These are phyloP conservation scores for Cryphonectria japonica DNA, from an alignment of 2,329 filamentous ascomycete species.

Conservation along the genomic window DNA sequence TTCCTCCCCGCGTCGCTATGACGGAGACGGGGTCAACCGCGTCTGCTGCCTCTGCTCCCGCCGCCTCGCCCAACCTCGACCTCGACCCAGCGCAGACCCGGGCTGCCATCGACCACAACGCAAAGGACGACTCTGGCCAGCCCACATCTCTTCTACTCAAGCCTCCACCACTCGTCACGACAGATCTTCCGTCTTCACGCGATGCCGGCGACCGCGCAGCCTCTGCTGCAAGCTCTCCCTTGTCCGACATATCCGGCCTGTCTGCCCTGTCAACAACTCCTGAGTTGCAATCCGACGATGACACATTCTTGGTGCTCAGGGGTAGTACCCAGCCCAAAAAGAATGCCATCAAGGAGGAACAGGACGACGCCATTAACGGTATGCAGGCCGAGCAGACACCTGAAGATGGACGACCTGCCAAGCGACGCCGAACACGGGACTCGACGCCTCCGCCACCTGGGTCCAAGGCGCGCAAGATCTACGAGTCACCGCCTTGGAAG, in stretches of 20 bases:
- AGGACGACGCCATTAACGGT: conserved; percentile 24
- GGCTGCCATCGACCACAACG: conserved; percentile 3
- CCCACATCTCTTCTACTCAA: conserved; percentile 12
- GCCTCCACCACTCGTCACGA: conserved; percentile 20
- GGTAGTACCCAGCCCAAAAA: conserved; percentile 33
- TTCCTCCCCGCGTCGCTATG: conserved; percentile 53
- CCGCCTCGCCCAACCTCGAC: conserved; percentile 2
- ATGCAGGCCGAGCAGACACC: conserved; percentile 32
- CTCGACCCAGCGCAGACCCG: conserved; percentile 4
- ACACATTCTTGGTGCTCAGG: background rate
- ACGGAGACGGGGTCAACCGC: conserved; percentile 58
- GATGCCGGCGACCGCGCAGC: conserved; percentile 10
- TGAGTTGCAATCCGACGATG: conserved; percentile 17
- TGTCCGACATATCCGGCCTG: conserved; percentile 16
- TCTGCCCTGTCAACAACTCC: conserved; percentile 26
- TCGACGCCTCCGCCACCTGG: conserved; percentile 44
- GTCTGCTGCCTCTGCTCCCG: conserved; percentile 26
- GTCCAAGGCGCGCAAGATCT: conserved; percentile 49
- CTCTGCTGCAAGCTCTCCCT: conserved; percentile 26
- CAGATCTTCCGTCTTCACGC: conserved; percentile 7
- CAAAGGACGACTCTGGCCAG: conserved; percentile 3
- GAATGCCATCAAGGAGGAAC: conserved; percentile 34
- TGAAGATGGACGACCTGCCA: conserved; percentile 57
- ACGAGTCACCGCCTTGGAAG: conserved; percentile 91
- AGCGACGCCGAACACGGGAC: conserved; percentile 66